phyloP scores from a whole-genome alignment of 176 grass and related monocot species.

The Triticum turgidum region DNA sequence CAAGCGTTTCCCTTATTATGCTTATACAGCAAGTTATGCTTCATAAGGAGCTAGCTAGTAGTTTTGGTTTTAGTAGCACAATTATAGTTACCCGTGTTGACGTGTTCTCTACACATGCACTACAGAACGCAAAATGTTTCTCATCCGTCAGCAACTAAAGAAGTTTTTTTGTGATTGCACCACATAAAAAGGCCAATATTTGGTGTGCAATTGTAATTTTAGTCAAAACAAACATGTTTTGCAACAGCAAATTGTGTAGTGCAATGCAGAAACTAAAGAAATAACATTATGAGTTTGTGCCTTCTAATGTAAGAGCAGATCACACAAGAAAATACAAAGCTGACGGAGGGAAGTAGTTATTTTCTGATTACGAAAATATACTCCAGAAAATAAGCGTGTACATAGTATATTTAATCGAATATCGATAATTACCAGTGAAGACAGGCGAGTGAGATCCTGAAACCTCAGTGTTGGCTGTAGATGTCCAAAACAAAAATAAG shows the following conservation, averaged over 20 bases:
- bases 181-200: background rate
- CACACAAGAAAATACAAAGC: background rate
- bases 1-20: background rate
- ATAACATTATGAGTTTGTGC: background rate
- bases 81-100: background rate
- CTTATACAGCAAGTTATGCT: conserved; percentile 2
- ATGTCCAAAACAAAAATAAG: conserved; percentile 38
- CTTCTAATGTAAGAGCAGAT: background rate
- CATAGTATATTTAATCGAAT: background rate
- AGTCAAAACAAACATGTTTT: background rate
- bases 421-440: conserved; percentile 50
- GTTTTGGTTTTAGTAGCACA: conserved; percentile 12
- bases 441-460: conserved; percentile 49
- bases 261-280: conserved; percentile 5
- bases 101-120: conserved; percentile 1
- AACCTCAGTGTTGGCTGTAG: conserved; percentile 45
- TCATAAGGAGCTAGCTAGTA: conserved; percentile 2
- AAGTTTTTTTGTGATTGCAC: conserved; percentile 9
- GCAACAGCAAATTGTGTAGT: background rate
- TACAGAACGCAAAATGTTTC: conserved; percentile 4
- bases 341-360: background rate
- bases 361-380: background rate
- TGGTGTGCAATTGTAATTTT: background rate
- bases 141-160: background rate
- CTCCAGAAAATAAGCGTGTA: conserved; percentile 13